These are phyloP conservation scores for Pseudonitzschia delicatissima DNA, from an alignment of 108 stramenopile species.

Conservation along the genomic window DNA sequence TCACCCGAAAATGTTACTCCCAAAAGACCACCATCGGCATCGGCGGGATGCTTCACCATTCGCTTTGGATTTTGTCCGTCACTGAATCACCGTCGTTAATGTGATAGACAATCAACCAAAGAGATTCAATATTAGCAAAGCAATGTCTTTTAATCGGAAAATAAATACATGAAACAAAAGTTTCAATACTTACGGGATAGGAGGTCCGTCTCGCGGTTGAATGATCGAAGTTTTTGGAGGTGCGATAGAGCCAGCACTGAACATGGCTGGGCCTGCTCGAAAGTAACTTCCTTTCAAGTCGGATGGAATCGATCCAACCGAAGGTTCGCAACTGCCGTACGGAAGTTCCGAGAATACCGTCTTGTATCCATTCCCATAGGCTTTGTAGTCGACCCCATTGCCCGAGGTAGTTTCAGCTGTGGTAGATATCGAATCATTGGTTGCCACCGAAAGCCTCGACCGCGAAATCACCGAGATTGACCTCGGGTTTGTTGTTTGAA, in stretches of 20 bases:
- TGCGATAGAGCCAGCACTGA: constrained; percentile 76
- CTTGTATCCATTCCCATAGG: constrained; percentile 70
- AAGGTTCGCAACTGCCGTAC: constrained; percentile 35
- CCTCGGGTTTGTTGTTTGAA: background rate
- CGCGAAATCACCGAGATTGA: background rate
- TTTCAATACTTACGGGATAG: constrained; percentile 38
- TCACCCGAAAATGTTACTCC: constrained; percentile 70
- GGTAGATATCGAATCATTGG: background rate
- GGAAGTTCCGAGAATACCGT: constrained; percentile 73
- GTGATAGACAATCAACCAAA: background rate
- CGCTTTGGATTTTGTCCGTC: constrained; percentile 66
- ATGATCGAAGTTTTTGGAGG: constrained; percentile 78
- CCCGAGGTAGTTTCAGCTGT: background rate
- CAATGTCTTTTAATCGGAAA: background rate
- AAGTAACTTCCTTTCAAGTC: constrained; percentile 80
- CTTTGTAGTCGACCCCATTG: constrained; percentile 31
- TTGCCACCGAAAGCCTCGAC: background rate
- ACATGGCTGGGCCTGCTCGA: constrained; percentile 83
- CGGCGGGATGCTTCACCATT: constrained; percentile 82
- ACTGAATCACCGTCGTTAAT: too few relatives aligned
- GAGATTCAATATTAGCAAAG: background rate
- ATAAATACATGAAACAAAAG: background rate
- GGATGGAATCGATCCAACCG: constrained; percentile 51
- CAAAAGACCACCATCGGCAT: constrained; percentile 78
- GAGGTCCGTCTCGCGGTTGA: constrained; percentile 69